Conservation (phyloP, 805 yeast genomes). For the Wickerhamiella lipophila region DNA sequence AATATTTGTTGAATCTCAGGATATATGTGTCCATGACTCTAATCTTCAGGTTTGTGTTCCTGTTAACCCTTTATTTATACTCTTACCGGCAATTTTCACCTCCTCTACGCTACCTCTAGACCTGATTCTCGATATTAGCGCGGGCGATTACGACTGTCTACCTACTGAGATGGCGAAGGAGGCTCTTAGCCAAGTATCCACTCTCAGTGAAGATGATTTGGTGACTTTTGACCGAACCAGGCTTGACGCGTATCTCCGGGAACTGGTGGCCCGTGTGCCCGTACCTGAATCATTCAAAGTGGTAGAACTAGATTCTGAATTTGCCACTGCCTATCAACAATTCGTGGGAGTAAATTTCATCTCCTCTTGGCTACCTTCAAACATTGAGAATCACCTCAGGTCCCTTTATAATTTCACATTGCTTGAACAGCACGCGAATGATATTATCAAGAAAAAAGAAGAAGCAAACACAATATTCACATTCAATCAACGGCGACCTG, state of each 20-base stretch:
- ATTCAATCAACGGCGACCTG: background rate
- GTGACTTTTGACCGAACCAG: conserved; percentile 14
- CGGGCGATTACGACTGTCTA: conserved; percentile 14
- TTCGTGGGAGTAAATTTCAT: conserved; percentile 21
- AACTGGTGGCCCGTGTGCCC: conserved; percentile 13
- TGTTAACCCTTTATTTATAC: conserved; percentile 22
- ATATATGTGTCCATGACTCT: conserved; percentile 13
- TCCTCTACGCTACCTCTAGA: conserved; percentile 21
- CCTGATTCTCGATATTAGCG: conserved; percentile 21
- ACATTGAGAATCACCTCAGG: conserved; percentile 16
- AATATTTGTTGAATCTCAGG: background rate
- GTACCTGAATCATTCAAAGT: conserved; percentile 1
- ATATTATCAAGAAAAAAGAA: conserved; percentile 12
- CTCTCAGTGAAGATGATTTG: conserved; percentile 10
- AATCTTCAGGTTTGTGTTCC: conserved; percentile 22
- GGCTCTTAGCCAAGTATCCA: conserved; percentile 13
- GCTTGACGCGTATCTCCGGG: conserved; percentile 18
- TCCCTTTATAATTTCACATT: conserved; percentile 19
- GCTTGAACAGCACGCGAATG: conserved; percentile 19
- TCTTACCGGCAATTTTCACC: conserved; percentile 19
- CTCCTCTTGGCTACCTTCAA: conserved; percentile 20
- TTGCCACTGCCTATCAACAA: conserved; percentile 11
- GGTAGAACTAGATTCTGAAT: conserved; percentile 15
- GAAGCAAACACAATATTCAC: conserved; percentile 7
- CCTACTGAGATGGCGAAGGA: conserved; percentile 14